Evolutionary conservation across 2,329 filamentous ascomycete genomes (phyloP).

Genomic region (Penicillium polonicum): DNA sequence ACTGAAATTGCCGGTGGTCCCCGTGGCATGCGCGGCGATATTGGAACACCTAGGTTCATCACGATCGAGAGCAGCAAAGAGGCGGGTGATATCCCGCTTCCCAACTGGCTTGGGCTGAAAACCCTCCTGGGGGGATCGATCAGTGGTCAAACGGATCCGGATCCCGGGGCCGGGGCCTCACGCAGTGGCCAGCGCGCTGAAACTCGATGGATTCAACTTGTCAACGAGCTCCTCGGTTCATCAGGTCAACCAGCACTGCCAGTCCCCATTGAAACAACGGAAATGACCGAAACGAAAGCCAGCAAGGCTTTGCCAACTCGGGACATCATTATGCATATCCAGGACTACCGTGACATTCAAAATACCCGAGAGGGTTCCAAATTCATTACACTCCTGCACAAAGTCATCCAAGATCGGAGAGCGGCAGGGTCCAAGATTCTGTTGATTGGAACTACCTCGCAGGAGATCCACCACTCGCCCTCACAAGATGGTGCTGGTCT

Average conservation of each 20-base stretch:
- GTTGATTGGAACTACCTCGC: slow-evolving; percentile 72
- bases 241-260: slow-evolving; percentile 14
- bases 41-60: slow-evolving; percentile 32
- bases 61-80: slow-evolving; percentile 36
- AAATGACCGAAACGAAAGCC: slow-evolving; percentile 9
- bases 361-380: slow-evolving; percentile 66
- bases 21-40: slow-evolving; percentile 21
- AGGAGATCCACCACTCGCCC: slow-evolving; percentile 47
- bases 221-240: slow-evolving; percentile 37
- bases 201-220: slow-evolving; percentile 35
- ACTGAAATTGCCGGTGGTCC: slow-evolving; percentile 19
- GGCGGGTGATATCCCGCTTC: slow-evolving; percentile 33
- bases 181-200: slow-evolving; percentile 28
- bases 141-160: slow-evolving; percentile 28
- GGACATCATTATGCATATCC: slow-evolving; percentile 70
- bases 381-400: slow-evolving; percentile 68
- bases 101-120: slow-evolving; percentile 33
- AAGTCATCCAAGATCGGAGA: slow-evolving; percentile 70
- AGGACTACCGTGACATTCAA: slow-evolving; percentile 77
- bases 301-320: slow-evolving; percentile 21
- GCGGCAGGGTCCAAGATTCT: slow-evolving; percentile 69
- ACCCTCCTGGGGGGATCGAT: slow-evolving; percentile 33
- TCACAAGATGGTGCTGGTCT: slow-evolving; percentile 47
- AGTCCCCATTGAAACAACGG: slow-evolving; percentile 7
- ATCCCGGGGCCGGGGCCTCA: slow-evolving; percentile 17